Evolutionary conservation across 371 early-diverging fungal species (phyloP), one percentile per base, ranked within the genome.

Genomic region (Lichtheimia corymbifera): DNA sequence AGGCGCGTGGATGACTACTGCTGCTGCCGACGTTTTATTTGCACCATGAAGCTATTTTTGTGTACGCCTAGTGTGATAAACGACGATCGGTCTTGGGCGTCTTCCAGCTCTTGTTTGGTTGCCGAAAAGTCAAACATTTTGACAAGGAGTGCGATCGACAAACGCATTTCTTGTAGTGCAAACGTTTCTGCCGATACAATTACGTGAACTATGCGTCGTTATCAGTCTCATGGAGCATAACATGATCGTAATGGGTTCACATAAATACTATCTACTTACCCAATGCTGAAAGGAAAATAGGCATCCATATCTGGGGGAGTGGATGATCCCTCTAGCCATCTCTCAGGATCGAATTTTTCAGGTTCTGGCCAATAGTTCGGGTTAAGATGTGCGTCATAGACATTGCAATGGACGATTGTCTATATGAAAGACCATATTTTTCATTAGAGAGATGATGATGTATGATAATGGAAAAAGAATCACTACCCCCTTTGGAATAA

Each of bases 161-260:
- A 43, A 12, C 79, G 77, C 77, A 80, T 76, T 61, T 83, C 83
- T 62, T 72, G 72, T 43, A 65, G 50, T 14, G 77, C 79, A 72
- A 83, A 80, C 63, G 71, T 74, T 59, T 77, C n/a, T 83, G 43
- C 83, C 83, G 44, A 80, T 74, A 53, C 83, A 83, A 54, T 79
- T 79, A 25, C 83, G 64, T 25, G 79, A 69, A 11, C 75, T 71
- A 61, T 43, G 15, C 9, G 11, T 35, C 35, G 0, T 6, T 35
- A 35, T 35, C 35, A 35, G 11, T 9, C 6, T 35, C 6, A 2
- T 35, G 35, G 1, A 22, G 1, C 11, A 35, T 35, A 35, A 35
- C 35, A 35, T 35, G 35, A 35, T 35, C 11, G 0, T 28, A 0
- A 6, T 28, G 2, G 35, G 35, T 35, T 35, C 35, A 35, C 50